Conservation (phyloP, 306 rosid species). For the Lagenaria siceraria region DNA sequence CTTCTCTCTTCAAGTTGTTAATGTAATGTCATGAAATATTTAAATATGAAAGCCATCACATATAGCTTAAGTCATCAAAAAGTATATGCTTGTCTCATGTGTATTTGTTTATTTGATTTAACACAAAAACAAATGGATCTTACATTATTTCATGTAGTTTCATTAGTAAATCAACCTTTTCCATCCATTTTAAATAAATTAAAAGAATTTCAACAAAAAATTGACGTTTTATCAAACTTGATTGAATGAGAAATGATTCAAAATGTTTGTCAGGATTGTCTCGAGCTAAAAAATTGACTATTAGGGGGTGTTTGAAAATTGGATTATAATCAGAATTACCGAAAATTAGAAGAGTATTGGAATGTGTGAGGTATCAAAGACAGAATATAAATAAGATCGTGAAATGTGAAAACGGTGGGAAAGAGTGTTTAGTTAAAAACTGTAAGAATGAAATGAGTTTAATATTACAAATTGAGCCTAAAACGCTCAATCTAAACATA, state of each 20-base stretch:
- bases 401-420: too few relatives aligned
- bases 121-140: background rate
- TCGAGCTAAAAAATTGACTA: background rate
- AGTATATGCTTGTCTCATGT: background rate
- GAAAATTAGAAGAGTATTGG: too few relatives aligned
- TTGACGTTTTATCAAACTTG: background rate
- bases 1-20: background rate
- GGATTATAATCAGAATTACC: too few relatives aligned
- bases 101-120: background rate
- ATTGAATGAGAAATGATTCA: background rate
- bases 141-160: background rate
- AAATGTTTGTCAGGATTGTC: background rate
- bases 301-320: too few relatives aligned
- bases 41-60: background rate
- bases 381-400: too few relatives aligned
- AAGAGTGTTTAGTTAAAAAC: too few relatives aligned
- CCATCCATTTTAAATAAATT: background rate
- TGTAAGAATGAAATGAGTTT: too few relatives aligned
- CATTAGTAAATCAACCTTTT: background rate
- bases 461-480: too few relatives aligned
- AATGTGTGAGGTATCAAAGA: too few relatives aligned
- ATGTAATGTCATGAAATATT: background rate
- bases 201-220: background rate
- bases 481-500: too few relatives aligned
- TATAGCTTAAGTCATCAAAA: background rate